phyloP scores from a whole-genome alignment of 495 filamentous ascomycete genomes.

The Xylaria cubensis region DNA sequence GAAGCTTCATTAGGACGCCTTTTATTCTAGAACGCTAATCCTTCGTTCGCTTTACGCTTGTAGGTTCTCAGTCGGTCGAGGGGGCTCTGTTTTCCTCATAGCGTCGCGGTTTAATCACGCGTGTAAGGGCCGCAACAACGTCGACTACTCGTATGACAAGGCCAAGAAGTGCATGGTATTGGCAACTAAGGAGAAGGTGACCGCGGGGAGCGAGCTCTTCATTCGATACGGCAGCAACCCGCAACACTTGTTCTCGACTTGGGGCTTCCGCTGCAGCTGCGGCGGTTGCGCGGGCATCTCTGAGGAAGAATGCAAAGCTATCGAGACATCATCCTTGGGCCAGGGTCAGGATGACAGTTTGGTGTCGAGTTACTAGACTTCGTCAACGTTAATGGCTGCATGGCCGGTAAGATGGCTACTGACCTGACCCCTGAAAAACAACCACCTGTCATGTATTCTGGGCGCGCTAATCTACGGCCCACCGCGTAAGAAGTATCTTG shows the following conservation, averaged over 20 bases:
- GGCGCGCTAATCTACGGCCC: no score
- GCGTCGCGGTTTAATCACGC: conserved; percentile 47
- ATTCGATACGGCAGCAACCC: conserved; percentile 41
- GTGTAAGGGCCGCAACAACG: conserved; percentile 36
- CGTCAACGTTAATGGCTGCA: not conserved
- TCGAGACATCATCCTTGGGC: not conserved
- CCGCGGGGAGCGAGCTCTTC: conserved; percentile 37
- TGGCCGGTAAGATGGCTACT: not conserved
- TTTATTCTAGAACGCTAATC: not conserved
- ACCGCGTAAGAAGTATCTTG: no score
- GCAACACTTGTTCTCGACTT: conserved; percentile 32
- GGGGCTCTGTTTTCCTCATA: conserved; percentile 36
- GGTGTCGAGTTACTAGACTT: not conserved
- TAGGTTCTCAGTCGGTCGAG: conserved; percentile 34
- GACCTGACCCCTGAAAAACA: no score
- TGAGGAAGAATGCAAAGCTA: conserved; percentile 23
- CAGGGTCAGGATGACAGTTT: not conserved
- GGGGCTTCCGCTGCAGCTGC: conserved; percentile 42
- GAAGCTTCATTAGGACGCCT: not conserved
- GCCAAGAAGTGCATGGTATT: conserved; percentile 25
- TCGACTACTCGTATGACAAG: conserved; percentile 31
- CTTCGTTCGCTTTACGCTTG: not conserved
- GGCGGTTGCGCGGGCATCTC: conserved; percentile 34
- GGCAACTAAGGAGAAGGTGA: conserved; percentile 18
- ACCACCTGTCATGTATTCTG: no score